A percentile compares a stretch with the other conserved stretches of the same genome.
Evolutionary conservation across 192 early-diverging fungal genomes (phyloP).

Genomic region (Rhizophagus prolifer): DNA sequence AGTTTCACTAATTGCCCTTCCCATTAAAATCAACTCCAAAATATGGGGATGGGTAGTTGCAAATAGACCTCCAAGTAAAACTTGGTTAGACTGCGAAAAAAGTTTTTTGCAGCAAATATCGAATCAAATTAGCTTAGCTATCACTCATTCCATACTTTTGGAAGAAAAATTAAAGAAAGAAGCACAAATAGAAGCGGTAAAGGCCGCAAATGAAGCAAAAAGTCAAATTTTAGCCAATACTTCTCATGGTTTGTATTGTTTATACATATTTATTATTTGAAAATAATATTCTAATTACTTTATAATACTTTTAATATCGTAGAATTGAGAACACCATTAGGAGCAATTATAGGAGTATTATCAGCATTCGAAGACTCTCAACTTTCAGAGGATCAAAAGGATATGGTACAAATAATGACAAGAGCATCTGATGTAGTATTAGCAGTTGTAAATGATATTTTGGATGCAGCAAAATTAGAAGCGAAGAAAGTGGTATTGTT

Average conservation of each 20-base stretch:
- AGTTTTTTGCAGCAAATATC: conserved; percentile 40
- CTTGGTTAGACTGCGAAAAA: conserved; percentile 40
- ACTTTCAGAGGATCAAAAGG: conserved; percentile 41
- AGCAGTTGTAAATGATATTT: conserved; percentile 42
- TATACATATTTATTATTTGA: background rate
- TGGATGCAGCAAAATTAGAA: conserved; percentile 46
- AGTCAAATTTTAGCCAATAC: conserved; percentile 47
- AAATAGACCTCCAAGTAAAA: background rate
- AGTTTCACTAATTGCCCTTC: conserved; percentile 4
- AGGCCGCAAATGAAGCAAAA: conserved; percentile 47
- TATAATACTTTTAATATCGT: background rate
- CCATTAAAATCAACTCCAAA: background rate
- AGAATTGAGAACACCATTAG: conserved; percentile 38
- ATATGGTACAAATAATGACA: conserved; percentile 50
- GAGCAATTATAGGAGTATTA: conserved; percentile 45
- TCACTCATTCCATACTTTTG: conserved; percentile 38
- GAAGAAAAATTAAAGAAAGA: conserved; percentile 43
- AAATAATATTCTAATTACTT: background rate
- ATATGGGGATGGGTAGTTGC: conserved; percentile 22
- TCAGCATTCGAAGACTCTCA: conserved; percentile 45
- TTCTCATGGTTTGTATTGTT: conserved; percentile 34
- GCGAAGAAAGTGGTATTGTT: conserved; percentile 44
- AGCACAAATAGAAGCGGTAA: conserved; percentile 42
- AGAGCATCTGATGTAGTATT: conserved; percentile 45
- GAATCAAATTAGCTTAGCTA: conserved; percentile 44